Base-by-base conservation (phyloP, 345 rosid species). In the Dimocarpus longan region DNA sequence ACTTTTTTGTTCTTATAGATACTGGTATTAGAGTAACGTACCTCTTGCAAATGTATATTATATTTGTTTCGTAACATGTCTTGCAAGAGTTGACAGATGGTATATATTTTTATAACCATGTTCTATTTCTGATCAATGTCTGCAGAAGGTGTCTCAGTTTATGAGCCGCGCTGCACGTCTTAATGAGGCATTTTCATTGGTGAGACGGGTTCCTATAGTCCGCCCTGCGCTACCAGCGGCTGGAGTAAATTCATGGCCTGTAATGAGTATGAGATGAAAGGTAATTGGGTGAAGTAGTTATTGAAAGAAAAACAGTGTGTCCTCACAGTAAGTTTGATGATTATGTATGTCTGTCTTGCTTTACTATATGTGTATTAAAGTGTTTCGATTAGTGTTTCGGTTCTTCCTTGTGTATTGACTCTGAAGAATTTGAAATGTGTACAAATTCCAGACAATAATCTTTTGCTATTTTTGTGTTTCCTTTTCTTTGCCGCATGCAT, bases 161-260 rank as follows among this genome's bases (percentile, higher is more conserved):
- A 91, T 66, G 77, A 93, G 86, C 72, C 97, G 91, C 13, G 90
- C 91, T 19, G 91, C 94, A 64, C 93, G 93, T 70, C 93, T 93
- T 57, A 93, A 94, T 5, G 97, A 96, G 80, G 98, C 99, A 0
- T 94, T 94, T 79, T 93, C 97, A 4, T 91, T 88, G 64, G 93
- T 88, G 86, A 90, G 87, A 84, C 89, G 97, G 52, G 93, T 93
- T 74, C 98, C 98, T 2, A 84, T 91, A 11, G 86, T 87, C 39
- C 86, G 97, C 39, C 97, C 99, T 59, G 78, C 94, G 56, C 82
- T 94, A 13, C 97, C 97, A 0, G 81, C 89, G 19, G 75, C 90
- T 54, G 93, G 89, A 44, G 83, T 87, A 76, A 88, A 90, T 81
- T 86, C 93, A 40, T 96, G 97, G 98, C 93, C 98, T 63, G 91